These are phyloP conservation scores for sorghum (Sorghum bicolor) DNA, from an alignment of 176 grass and related monocot genomes.

Conservation along the genomic window DNA sequence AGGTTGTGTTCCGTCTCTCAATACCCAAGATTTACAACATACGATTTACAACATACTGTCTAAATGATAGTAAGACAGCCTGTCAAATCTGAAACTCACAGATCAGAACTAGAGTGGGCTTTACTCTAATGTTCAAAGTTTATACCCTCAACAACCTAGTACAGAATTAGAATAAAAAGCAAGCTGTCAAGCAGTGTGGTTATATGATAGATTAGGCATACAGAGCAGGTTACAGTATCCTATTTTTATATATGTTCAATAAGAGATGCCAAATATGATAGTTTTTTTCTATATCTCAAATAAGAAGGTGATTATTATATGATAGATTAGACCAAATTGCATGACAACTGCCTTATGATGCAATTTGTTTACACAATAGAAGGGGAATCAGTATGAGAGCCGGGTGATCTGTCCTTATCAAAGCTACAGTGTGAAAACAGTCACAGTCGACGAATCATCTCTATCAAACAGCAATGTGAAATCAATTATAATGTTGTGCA, in stretches of 20 bases:
- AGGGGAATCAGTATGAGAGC: constrained; percentile 17
- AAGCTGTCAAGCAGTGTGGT: neutral
- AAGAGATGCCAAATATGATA: neutral
- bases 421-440: constrained; percentile 25
- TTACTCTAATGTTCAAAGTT: neutral
- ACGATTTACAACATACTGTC: constrained; percentile 16
- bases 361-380: constrained; percentile 19
- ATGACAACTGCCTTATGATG: neutral
- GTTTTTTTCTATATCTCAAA: constrained; percentile 10
- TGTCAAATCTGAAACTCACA: neutral
- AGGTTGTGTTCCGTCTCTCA: neutral
- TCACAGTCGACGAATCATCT: constrained; percentile 26
- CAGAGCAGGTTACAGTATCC: neutral
- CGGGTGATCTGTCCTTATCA: constrained; percentile 28
- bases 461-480: constrained; percentile 27
- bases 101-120: constrained; percentile 7
- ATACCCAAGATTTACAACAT: constrained; percentile 11
- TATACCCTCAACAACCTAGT: constrained; percentile 28
- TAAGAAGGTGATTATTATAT: neutral
- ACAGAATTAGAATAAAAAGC: neutral
- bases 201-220: neutral
- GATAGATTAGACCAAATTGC: neutral
- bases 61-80: neutral
- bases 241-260: constrained; percentile 11
- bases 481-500: constrained; percentile 33